These are phyloP conservation scores for Prunus mume DNA, from an alignment of 306 rosid genomes.

Conservation along the genomic window DNA sequence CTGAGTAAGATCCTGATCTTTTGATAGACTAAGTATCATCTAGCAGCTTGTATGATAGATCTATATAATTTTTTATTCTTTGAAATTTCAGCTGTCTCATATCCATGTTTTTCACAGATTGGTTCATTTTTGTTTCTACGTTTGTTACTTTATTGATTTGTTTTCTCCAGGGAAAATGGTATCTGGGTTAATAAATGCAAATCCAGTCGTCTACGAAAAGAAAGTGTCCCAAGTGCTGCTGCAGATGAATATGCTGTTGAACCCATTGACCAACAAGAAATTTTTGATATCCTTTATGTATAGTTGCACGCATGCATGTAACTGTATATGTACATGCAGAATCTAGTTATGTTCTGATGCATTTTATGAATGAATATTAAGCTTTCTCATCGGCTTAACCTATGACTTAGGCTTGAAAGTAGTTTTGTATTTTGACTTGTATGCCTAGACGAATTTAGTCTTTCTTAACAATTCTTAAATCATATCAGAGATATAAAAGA, in stretches of 20 bases:
- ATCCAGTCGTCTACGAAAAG: constrained; percentile 75
- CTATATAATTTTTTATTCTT: not conserved
- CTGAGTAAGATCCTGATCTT: too few species aligned
- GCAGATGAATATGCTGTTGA: constrained; percentile 48
- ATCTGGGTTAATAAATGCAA: constrained; percentile 69
- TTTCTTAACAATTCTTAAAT: constrained; percentile 69
- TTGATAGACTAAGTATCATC: too few species aligned
- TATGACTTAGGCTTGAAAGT: not conserved
- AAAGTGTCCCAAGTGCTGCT: constrained; percentile 42
- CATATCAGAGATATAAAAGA: constrained; percentile 92
- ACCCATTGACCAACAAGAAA: constrained; percentile 71
- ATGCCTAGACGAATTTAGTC: not conserved
- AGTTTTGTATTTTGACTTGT: not conserved
- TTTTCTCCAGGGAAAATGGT: constrained; percentile 46
- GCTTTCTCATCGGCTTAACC: not conserved
- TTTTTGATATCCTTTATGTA: constrained; percentile 80
- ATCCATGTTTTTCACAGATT: not conserved
- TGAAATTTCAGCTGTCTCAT: not conserved
- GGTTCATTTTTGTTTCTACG: not conserved
- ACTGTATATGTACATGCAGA: not conserved
- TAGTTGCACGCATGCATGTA: not conserved
- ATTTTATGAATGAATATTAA: not conserved
- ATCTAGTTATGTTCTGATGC: not conserved
- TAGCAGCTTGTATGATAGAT: too few species aligned
- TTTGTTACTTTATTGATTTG: not conserved